Evolutionary conservation across 2,329 filamentous ascomycete genomes (phyloP).

Genomic region (Coleophoma eucalyptorum): DNA sequence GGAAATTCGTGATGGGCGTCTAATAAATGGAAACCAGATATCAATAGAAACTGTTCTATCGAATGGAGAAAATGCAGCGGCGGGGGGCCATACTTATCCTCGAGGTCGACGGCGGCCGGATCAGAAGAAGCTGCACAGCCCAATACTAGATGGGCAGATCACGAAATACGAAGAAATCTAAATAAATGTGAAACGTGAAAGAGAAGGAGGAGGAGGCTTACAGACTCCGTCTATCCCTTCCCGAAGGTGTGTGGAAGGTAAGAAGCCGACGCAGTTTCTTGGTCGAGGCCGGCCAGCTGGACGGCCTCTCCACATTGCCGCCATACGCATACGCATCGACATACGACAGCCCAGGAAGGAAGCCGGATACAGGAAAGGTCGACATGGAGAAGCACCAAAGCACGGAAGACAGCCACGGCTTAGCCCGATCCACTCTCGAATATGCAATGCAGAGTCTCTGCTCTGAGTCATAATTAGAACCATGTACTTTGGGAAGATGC

Average conservation of each 20-base stretch:
- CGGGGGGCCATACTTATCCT: constrained; percentile 26
- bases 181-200: constrained; percentile 25
- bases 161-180: constrained; percentile 9
- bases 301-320: constrained; percentile 26
- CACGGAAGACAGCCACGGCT: constrained; percentile 11
- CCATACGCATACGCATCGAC: constrained; percentile 7
- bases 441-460: constrained; percentile 21
- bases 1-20: constrained; percentile 26
- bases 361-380: neutral
- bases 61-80: constrained; percentile 17
- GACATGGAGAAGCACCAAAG: constrained; percentile 2
- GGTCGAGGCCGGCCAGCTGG: constrained; percentile 27
- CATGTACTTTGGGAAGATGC: constrained; percentile 8
- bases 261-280: constrained; percentile 24
- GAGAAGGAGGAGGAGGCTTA: constrained; percentile 8
- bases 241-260: neutral
- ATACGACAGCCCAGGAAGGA: constrained; percentile 1
- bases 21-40: constrained; percentile 17
- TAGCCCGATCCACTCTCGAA: too few species aligned
- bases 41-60: constrained; percentile 15
- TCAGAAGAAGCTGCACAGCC: constrained; percentile 15
- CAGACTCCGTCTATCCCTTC: constrained; percentile 1
- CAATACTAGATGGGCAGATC: constrained; percentile 20
- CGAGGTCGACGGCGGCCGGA: neutral
- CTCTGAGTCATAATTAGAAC: constrained; percentile 28